Evolutionary conservation across 306 rosid species (phyloP).

Genomic region (Arachis hypogaea): DNA sequence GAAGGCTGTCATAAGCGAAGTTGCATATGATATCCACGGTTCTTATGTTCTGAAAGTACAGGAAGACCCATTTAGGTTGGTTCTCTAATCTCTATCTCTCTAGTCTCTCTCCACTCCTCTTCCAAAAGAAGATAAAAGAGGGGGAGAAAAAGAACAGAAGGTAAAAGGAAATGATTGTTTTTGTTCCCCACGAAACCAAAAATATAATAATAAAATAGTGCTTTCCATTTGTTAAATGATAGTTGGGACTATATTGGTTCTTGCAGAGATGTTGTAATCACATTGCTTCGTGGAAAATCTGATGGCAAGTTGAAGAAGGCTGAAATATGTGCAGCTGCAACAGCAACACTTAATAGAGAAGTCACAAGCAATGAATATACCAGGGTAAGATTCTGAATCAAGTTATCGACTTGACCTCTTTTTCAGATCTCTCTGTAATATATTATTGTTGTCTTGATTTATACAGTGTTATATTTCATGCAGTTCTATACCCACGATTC

Average conservation of each 20-base stretch:
- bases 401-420: background rate
- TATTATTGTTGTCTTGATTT: background rate
- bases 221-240: constrained; percentile 25
- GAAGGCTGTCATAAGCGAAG: constrained; percentile 60
- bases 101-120: background rate
- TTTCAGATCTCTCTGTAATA: constrained; percentile 3
- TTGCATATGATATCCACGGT: constrained; percentile 74
- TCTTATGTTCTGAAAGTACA: constrained; percentile 64
- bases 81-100: background rate
- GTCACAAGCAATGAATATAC: constrained; percentile 62
- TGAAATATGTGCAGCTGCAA: constrained; percentile 73
- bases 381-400: constrained; percentile 53
- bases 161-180: background rate
- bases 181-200: background rate
- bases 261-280: constrained; percentile 81
- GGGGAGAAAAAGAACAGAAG: background rate
- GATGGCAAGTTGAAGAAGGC: constrained; percentile 67
- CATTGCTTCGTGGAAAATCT: constrained; percentile 67
- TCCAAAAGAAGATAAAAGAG: no score
- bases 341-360: constrained; percentile 62
- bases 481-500: background rate
- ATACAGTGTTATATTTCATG: background rate
- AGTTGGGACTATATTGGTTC: constrained; percentile 32
- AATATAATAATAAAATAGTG: constrained; percentile 6
- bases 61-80: constrained; percentile 79